Conservation (phyloP, 2,329 filamentous ascomycete species). For the Periglandula ipomoeae region DNA sequence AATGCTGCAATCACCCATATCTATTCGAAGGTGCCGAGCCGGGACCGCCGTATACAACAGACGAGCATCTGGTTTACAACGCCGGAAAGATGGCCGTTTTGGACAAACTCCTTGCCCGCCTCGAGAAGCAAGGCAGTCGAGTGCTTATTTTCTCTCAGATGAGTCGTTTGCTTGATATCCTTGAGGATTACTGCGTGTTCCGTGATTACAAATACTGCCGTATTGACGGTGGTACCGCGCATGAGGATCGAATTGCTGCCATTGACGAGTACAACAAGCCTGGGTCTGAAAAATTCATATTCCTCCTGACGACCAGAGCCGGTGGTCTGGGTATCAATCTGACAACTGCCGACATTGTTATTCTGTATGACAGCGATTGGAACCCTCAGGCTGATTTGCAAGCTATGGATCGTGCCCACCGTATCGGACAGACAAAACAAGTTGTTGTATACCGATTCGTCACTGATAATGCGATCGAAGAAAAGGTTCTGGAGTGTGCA, state of each 20-base stretch:
- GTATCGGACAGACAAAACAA: constrained; percentile 97
- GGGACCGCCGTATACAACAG: constrained; percentile 93
- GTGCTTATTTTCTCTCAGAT: constrained; percentile 99
- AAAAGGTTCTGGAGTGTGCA: constrained; percentile 93
- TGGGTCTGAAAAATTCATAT: constrained; percentile 91
- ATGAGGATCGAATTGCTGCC: constrained; percentile 93
- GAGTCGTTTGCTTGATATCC: constrained; percentile 91
- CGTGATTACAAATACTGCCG: constrained; percentile 91
- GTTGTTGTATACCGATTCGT: constrained; percentile 95
- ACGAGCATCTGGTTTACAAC: constrained; percentile 90
- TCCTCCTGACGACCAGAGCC: constrained; percentile 88
- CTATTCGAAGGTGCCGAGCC: constrained; percentile 96
- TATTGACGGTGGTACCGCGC: constrained; percentile 92
- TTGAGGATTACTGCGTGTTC: constrained; percentile 98
- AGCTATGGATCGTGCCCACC: constrained; percentile 97
- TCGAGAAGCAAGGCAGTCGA: constrained; percentile 79
- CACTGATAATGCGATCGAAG: constrained; percentile 95
- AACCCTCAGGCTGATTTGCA: constrained; percentile 97
- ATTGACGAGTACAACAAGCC: constrained; percentile 99
- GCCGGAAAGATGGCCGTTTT: constrained; percentile 96
- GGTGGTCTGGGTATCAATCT: constrained; percentile 96
- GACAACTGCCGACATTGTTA: constrained; percentile 88
- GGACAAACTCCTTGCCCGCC: constrained; percentile 77
- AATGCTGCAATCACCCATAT: constrained; percentile 98
- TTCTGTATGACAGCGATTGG: constrained; percentile 97